Base-by-base conservation (phyloP, 2,329 filamentous ascomycete genomes). In the Hypoxylon sp. region DNA sequence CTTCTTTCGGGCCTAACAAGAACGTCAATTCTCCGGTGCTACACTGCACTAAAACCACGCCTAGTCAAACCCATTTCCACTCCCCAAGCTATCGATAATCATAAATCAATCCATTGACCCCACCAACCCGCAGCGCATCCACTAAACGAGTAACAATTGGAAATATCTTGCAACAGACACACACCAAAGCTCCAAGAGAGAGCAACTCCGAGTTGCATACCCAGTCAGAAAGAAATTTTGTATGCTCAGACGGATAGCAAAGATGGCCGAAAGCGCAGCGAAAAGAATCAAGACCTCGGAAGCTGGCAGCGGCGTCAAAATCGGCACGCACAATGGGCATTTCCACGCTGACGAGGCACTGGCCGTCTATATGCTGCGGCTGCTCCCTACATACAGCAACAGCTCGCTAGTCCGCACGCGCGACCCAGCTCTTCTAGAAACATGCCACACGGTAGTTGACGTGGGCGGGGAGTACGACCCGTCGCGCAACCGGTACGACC, bases 271-370 rank as follows among this genome's bases (percentile, higher is more conserved):
- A 85, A 87, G 84, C 78, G 87, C 90, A 76, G 82, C 91, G 69
- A 98, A 98, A 83, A 91, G 93, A 80, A 83, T 97, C 79, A 97
- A 97, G 87, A 93, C 91, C 74, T 85, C 52, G 6, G 56, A 57
- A 4, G 46, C 88, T 69, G 82, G 56, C 61, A 45, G 60, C 64
- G 43, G 59, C 60, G 82, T 91, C 71, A 82, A 89, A 74, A 97
- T 98, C 79, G 96, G 94, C 77, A 99, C 96, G 30, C 96, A 99
- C 87, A 98, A 91, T 83, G 96, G 96, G 74, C 94, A 98, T 85
- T 99, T 99, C 87, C 96, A 99, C 84, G 96, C 96, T 79, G 96
- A 99, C 81, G 96, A 99, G 84, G 95, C 96, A 67, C 89, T 99
- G 46, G 96, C 96, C 64, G 94, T 99, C 71, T 94, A 97, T 85